Base-by-base conservation (phyloP, 768 basidiomycete species). In the Xerocomellus dryophilus region DNA sequence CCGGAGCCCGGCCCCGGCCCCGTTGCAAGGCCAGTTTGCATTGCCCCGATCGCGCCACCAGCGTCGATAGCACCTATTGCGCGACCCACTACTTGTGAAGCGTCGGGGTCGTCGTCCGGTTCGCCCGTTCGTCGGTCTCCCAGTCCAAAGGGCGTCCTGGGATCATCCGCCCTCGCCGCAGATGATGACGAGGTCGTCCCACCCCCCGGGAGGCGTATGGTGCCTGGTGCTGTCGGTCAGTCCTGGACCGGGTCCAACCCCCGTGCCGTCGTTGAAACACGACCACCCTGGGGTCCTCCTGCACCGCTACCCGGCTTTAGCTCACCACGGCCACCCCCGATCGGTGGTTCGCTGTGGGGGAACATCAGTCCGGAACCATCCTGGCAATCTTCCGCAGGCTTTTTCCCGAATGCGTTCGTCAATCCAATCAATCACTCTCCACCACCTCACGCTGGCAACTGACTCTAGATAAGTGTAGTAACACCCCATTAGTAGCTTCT, bases 171-270 rank as follows among this genome's bases (percentile, higher is more conserved):
- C 18, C 77, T 91, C 18, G 81, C 84, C 3, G 81, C 88, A 14
- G 88, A 90, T 55, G 89, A 89, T 56, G 90, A 92, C 65, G 89
- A 91, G 64, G 85, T 90, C 11, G 80, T 91, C 15, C 71, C 77
- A 38, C 71, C 78, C 17, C 76, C 77, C 7, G 73, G 80, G 35
- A 68, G 81, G 44, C 73, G 80, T 8, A 69, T 67, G 38, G 72
- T 66, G 1, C 69, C 69, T 34, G 71, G 73, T 42, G 70, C 71
- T 4, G 75, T 79, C 11, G 71, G 79, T 7, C 79, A 78, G 51
- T 71, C 73, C 2, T 84, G 84, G 82, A 75, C 76, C 4, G 71
- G 61, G 36, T 57, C 76, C 45, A 79, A 74, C 56, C 79, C 80
- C 10, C 78, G 80, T 15, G 71, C 74, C 18, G 72, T 71, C 8